phyloP scores from a whole-genome alignment of 306 rosid genomes.

The apple (Malus domestica) region ASM211411v1 NC_041789.1:27695001-27695500 shows the following conservation, averaged over 20 bases:
- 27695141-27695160: not conserved
- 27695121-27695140: constrained; percentile 17
- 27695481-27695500: not conserved
- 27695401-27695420: too few relatives aligned
- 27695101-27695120: not conserved
- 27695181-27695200: not conserved
- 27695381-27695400: constrained; percentile 46
- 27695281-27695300: too few relatives aligned
- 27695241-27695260: not conserved
- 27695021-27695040: too few relatives aligned
- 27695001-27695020: too few relatives aligned
- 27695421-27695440: constrained; percentile 39
- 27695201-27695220: constrained; percentile 15
- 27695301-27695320: not conserved
- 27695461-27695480: not conserved
- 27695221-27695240: constrained; percentile 3
- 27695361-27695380: constrained; percentile 60
- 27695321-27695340: constrained; percentile 25
- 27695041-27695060: too few relatives aligned
- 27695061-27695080: too few relatives aligned
- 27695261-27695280: too few relatives aligned
- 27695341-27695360: constrained; percentile 76
- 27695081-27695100: too few relatives aligned
- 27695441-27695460: constrained; percentile 33
- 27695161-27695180: not conserved